A percentile compares a stretch with the other conserved stretches of the same genome.
These are phyloP conservation scores for Vigna nakashimae DNA, from an alignment of 306 rosid species.

Conservation along the genomic window DNA sequence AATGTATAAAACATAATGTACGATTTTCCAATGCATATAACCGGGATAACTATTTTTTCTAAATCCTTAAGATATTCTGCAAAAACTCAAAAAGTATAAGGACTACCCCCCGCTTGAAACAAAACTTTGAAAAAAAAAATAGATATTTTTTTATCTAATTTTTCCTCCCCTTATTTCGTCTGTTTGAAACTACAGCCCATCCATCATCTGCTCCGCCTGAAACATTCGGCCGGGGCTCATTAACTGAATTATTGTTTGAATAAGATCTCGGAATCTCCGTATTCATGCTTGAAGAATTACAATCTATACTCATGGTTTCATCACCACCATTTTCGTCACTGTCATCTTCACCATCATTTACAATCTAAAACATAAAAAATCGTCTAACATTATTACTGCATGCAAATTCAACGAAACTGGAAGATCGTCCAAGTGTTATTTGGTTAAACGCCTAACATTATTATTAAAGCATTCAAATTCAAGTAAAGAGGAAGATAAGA, in stretches of 20 bases:
- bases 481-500: no score
- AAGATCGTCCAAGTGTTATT: slow-evolving; percentile 12
- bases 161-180: slow-evolving; percentile 54
- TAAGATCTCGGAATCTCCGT: slow-evolving; percentile 40
- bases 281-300: slow-evolving; percentile 49
- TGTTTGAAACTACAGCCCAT: slow-evolving; percentile 62
- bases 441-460: not conserved
- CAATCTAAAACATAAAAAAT: slow-evolving; percentile 41
- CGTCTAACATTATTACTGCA: not conserved
- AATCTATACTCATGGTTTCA: not conserved
- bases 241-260: slow-evolving; percentile 36
- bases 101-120: slow-evolving; percentile 18
- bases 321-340: slow-evolving; percentile 1
- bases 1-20: no score
- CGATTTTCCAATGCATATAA: not conserved
- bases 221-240: slow-evolving; percentile 42
- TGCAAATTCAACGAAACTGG: slow-evolving; percentile 15
- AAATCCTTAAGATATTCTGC: not conserved
- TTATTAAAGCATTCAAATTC: no score
- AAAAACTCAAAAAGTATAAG: slow-evolving; percentile 10
- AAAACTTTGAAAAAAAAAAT: not conserved
- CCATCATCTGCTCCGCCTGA: slow-evolving; percentile 60
- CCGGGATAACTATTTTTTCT: not conserved
- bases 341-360: slow-evolving; percentile 41
- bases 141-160: slow-evolving; percentile 46